Evolutionary conservation across 1,139 yeast genomes (phyloP).

Genomic region (Candida freyschussii): DNA sequence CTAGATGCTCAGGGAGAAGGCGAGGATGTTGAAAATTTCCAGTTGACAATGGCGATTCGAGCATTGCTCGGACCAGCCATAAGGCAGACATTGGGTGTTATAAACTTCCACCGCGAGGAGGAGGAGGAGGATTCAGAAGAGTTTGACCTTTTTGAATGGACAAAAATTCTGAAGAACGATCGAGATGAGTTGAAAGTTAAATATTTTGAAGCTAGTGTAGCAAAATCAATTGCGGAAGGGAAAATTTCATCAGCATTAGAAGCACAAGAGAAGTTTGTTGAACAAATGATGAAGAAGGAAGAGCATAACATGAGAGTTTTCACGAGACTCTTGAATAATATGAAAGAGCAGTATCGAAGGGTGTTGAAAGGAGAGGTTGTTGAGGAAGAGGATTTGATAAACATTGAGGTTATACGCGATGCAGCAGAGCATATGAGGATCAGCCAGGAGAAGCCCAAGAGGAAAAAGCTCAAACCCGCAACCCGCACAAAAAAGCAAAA

Average conservation of each 20-base stretch:
- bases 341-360: slow-evolving; percentile 23
- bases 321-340: slow-evolving; percentile 26
- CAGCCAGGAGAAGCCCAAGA: slow-evolving; percentile 6
- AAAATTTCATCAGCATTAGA: slow-evolving; percentile 19
- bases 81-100: slow-evolving; percentile 12
- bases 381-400: slow-evolving; percentile 18
- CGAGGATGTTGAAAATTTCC: slow-evolving; percentile 1
- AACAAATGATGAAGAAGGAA: slow-evolving; percentile 11
- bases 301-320: slow-evolving; percentile 18
- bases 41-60: slow-evolving; percentile 4
- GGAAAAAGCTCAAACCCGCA: slow-evolving; percentile 3
- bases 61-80: slow-evolving; percentile 9
- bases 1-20: slow-evolving; percentile 4
- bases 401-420: slow-evolving; percentile 14
- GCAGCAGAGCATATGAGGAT: slow-evolving; percentile 3
- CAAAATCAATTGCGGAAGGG: slow-evolving; percentile 1
- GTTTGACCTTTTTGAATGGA: slow-evolving; percentile 21
- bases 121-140: slow-evolving; percentile 8
- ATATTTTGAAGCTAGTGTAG: not conserved
- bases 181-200: slow-evolving; percentile 5
- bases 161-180: slow-evolving; percentile 8
- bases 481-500: slow-evolving; percentile 1
- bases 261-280: slow-evolving; percentile 21
- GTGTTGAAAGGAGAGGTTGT: slow-evolving; percentile 17
- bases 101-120: slow-evolving; percentile 4